Conservation (phyloP, 148 eudicot species). For the Diospyros lotus region DNA sequence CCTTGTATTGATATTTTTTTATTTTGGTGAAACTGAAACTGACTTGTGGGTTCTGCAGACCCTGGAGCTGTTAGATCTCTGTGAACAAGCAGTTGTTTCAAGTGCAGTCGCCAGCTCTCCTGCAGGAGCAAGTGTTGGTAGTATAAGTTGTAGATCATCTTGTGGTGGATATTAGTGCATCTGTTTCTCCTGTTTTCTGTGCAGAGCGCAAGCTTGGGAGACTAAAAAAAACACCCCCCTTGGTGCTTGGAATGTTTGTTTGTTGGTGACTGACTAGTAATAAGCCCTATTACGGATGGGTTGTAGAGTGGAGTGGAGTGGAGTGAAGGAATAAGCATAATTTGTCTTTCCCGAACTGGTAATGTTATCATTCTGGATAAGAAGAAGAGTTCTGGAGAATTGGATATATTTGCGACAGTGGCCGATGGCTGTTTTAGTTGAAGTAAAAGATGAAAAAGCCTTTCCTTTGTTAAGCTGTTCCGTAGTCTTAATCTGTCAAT, state of each 20-base stretch:
- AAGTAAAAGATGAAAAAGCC: no score
- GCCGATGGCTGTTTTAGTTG: no score
- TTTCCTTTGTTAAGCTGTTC: no score
- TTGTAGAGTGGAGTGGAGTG: no score
- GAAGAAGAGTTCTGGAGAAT: no score
- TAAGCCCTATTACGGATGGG: no score
- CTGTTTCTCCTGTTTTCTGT: constrained; percentile 37
- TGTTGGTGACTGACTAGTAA: no score
- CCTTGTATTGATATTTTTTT: not conserved
- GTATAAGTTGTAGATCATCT: constrained; percentile 16
- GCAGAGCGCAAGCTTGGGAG: constrained; percentile 47
- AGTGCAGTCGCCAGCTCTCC: constrained; percentile 17
- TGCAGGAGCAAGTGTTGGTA: constrained; percentile 27
- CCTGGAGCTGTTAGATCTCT: constrained; percentile 88
- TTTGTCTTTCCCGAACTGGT: no score
- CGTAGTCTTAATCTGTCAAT: no score
- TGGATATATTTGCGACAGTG: no score
- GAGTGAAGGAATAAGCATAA: constrained; percentile 66
- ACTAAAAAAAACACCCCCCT: not conserved
- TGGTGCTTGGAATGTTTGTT: no score
- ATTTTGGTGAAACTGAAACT: not conserved
- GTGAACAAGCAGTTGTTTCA: constrained; percentile 65
- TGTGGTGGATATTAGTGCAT: constrained; percentile 28
- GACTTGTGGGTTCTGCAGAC: constrained; percentile 51
- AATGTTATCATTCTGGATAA: no score